Evolutionary conservation across 2,329 filamentous ascomycete genomes (phyloP), one percentile per base, ranked within the genome.

Genomic region (Epichloe gansuensis): DNA sequence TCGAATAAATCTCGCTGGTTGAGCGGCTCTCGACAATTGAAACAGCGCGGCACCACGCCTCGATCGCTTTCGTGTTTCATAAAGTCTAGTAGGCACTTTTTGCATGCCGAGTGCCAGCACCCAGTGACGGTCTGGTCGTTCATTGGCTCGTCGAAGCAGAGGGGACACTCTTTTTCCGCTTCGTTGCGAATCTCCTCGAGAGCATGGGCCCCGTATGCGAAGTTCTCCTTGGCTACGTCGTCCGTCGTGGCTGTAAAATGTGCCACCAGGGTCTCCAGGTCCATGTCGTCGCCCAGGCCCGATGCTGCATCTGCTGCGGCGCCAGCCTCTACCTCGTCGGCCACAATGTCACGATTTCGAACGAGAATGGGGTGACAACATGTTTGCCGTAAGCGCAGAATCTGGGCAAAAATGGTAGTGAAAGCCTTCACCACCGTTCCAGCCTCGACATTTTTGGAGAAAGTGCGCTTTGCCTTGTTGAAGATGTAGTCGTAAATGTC

Each of bases 31-130:
- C 93, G 85, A 64, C 93, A 98, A 58, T 86, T 91, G 71, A 95
- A 95, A 68, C 93, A 98, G 9, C 84, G 80, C 1, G 93, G 85
- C 0, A 85, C 67, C 48, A 87, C 78, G 43, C 83, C 82, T 53
- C 85, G 88, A 58, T 88, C 83, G 4, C 77, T 84, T 65, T 95
- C 86, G 61, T 95, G 89, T 56, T 86, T 82, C 62, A 98, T 94
- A 60, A 89, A 95, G 59, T 89, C 83, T 2, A 94, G 72, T n/a
- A 97, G 71, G 61, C 93, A 98, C 56, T 87, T 85, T 68, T 93
- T 95, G 72, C 93, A 98, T 1, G 93, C 90, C 36, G 88, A 95
- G 67, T 98, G 93, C 89, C 93, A 98, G 68, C 93, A 98, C 0
- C 89, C 88, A 0, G 93, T 97, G 1, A 98, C 93, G 0, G 87